Evolutionary conservation across 2,329 filamentous ascomycete genomes (phyloP).

Genomic region (Talaromyces sp.): DNA sequence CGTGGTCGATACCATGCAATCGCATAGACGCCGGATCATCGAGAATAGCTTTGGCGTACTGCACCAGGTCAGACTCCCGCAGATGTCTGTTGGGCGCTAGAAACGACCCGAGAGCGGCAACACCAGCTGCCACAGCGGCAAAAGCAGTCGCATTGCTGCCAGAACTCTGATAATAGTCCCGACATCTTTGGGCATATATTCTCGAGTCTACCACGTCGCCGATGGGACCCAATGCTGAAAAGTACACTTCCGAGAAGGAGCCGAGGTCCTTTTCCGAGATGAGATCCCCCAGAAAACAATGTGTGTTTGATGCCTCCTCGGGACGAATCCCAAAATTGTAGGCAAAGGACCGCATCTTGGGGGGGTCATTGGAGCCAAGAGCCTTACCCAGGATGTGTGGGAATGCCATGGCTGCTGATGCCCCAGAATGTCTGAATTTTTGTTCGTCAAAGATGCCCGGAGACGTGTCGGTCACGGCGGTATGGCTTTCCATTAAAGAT

Average conservation of each 20-base stretch:
- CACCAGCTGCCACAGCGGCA: conserved; percentile 28
- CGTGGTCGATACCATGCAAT: conserved; percentile 26
- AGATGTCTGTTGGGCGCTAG: conserved; percentile 25
- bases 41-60: conserved; percentile 32
- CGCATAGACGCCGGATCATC: conserved; percentile 31
- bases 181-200: conserved; percentile 29
- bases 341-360: conserved; percentile 27
- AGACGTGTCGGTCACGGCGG: conserved; percentile 2
- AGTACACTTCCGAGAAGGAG: conserved; percentile 25
- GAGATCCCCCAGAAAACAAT: conserved; percentile 24
- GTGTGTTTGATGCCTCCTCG: conserved; percentile 26
- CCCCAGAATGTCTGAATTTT: conserved; percentile 28
- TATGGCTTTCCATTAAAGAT: conserved; percentile 19
- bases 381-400: conserved; percentile 28
- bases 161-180: conserved; percentile 24
- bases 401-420: conserved; percentile 31
- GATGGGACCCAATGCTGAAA: conserved; percentile 24
- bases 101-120: conserved; percentile 30
- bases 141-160: conserved; percentile 24
- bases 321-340: conserved; percentile 33
- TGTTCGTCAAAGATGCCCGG: conserved; percentile 30
- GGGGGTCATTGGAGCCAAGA: conserved; percentile 27
- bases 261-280: conserved; percentile 27
- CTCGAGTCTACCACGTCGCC: conserved; percentile 25
- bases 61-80: conserved; percentile 28